Evolutionary conservation across 352 stramenopile species (phyloP).

Genomic region (Thalassiosira pacifica): DNA sequence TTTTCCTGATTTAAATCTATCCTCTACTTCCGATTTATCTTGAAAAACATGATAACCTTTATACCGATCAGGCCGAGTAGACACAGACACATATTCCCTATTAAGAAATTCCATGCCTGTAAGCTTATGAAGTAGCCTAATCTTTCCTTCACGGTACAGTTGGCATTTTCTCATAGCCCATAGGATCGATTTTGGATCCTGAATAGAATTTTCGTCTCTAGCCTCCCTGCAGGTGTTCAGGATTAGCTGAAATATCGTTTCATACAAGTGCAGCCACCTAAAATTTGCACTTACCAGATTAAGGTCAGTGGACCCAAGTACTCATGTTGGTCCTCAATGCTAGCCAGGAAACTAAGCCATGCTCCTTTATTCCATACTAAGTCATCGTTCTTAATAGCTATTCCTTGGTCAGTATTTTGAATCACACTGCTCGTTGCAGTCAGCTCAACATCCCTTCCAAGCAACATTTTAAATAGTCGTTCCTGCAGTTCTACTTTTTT

Average conservation of each 20-base stretch:
- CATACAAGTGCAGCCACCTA: too few relatives aligned
- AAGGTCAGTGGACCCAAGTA: conserved; percentile 18
- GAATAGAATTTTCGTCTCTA: background rate
- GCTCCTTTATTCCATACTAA: conserved; percentile 37
- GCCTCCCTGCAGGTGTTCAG: conserved; percentile 6
- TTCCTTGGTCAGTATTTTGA: background rate
- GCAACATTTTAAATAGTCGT: too few relatives aligned
- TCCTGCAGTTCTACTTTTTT: too few relatives aligned
- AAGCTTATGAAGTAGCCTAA: conserved; percentile 7
- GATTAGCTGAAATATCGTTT: too few relatives aligned
- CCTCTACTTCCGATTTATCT: too few relatives aligned
- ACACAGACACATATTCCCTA: too few relatives aligned
- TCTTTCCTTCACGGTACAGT: conserved; percentile 14
- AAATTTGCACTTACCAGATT: conserved; percentile 23
- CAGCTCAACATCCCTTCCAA: too few relatives aligned
- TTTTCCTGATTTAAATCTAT: too few relatives aligned
- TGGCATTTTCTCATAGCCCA: background rate
- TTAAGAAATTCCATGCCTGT: too few relatives aligned
- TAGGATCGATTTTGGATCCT: conserved; percentile 12
- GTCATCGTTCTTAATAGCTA: too few relatives aligned
- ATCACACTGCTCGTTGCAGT: background rate
- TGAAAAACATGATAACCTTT: too few relatives aligned
- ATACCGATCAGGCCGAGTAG: too few relatives aligned
- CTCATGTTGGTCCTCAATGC: conserved; percentile 19
- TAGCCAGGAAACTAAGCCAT: conserved; percentile 16